phyloP scores from a whole-genome alignment of 805 yeast species.

The Ogataea chonburiensis region DNA sequence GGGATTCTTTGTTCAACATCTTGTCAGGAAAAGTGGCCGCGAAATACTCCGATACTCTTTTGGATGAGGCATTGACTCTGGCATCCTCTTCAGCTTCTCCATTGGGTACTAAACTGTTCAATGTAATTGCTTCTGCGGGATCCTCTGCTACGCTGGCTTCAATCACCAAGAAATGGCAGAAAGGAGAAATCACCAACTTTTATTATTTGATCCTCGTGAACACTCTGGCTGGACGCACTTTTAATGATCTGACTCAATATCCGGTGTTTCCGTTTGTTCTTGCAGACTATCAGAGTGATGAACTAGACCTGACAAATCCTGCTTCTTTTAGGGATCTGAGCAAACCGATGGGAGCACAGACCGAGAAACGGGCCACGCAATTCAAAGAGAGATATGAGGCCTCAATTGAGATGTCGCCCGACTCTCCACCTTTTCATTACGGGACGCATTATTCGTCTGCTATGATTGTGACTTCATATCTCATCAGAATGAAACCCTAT shows the following conservation, averaged over 20 bases:
- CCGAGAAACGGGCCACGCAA: conserved; percentile 52
- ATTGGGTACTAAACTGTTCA: conserved; percentile 43
- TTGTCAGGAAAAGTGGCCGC: conserved; percentile 50
- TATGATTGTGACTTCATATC: conserved; percentile 82
- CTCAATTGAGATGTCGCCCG: conserved; percentile 53
- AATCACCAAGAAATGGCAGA: conserved; percentile 70
- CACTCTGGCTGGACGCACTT: conserved; percentile 84
- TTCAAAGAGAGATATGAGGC: conserved; percentile 76
- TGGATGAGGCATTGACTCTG: conserved; percentile 51
- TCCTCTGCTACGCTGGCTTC: conserved; percentile 34
- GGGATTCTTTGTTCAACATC: conserved; percentile 56
- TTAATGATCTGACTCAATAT: conserved; percentile 85
- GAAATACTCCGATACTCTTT: conserved; percentile 51
- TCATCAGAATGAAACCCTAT: conserved; percentile 76
- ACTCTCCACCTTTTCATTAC: conserved; percentile 75
- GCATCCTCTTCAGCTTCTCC: conserved; percentile 37
- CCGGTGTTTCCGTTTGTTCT: conserved; percentile 93
- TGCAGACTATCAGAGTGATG: conserved; percentile 74
- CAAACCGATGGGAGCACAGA: conserved; percentile 92
- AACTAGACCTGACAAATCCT: conserved; percentile 63
- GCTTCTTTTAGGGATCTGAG: conserved; percentile 68
- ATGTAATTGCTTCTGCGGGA: conserved; percentile 36
- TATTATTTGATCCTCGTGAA: conserved; percentile 77
- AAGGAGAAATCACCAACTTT: conserved; percentile 79
- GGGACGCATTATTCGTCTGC: conserved; percentile 95